Percentiles rank a stretch among this genome's conserved stretches.
Evolutionary conservation across 441 rosid genomes (phyloP).

Genomic region (Kokia cookei): DNA sequence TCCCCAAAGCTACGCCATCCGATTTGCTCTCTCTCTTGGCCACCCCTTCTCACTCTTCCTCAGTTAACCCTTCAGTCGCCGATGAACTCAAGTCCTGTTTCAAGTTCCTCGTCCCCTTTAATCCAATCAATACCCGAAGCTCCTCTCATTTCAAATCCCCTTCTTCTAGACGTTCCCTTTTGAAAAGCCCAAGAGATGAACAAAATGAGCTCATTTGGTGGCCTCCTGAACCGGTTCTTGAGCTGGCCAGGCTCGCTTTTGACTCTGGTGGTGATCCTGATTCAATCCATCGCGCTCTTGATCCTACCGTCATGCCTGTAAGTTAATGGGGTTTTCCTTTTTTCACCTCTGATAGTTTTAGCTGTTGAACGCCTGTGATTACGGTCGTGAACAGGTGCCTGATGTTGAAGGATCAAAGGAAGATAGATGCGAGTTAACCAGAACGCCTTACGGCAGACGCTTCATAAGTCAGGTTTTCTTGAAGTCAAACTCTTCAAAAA

Average conservation of each 20-base stretch:
- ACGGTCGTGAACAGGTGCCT: conserved; percentile 44
- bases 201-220: conserved; percentile 74
- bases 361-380: conserved; percentile 1
- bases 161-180: not conserved
- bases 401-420: conserved; percentile 46
- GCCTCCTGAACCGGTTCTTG: conserved; percentile 76
- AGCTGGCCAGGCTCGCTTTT: conserved; percentile 74
- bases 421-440: conserved; percentile 53
- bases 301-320: conserved; percentile 59
- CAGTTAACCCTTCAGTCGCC: conserved; percentile 48
- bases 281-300: conserved; percentile 53
- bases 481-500: not conserved
- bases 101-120: conserved; percentile 68
- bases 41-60: conserved; percentile 34
- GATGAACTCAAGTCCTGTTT: conserved; percentile 54
- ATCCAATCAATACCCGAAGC: conserved; percentile 11
- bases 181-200: conserved; percentile 10
- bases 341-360: not conserved
- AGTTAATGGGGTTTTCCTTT: not conserved
- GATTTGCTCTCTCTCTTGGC: conserved; percentile 68
- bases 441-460: conserved; percentile 70
- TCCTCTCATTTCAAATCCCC: not conserved
- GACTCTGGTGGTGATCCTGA: conserved; percentile 77
- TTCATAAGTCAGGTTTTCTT: conserved; percentile 58
- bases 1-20: conserved; percentile 58